Evolutionary conservation across 176 grass and related monocot genomes (phyloP).

Genomic region (Oryza brachyantha): DNA sequence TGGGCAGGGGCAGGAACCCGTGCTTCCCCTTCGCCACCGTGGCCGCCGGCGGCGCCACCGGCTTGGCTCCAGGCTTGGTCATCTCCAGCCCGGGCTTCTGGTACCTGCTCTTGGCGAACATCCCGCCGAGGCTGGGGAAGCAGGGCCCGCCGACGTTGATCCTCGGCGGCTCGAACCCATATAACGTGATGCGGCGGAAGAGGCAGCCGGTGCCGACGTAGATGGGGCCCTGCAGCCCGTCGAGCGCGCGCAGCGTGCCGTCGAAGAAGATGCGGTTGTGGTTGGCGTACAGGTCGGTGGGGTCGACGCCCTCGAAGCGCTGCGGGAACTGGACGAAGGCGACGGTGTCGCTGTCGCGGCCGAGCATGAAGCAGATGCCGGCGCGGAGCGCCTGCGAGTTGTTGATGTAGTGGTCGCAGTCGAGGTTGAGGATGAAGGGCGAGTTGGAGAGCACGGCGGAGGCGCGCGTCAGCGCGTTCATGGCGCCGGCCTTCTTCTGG

Average conservation of each 20-base stretch:
- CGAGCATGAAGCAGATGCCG: slow-evolving; percentile 83
- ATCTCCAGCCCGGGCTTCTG: slow-evolving; percentile 32
- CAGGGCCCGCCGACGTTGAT: slow-evolving; percentile 49
- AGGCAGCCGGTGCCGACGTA: slow-evolving; percentile 73
- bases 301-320: slow-evolving; percentile 77
- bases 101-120: slow-evolving; percentile 43
- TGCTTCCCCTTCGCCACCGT: slow-evolving; percentile 46
- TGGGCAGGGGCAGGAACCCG: slow-evolving; percentile 44
- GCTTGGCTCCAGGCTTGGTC: slow-evolving; percentile 21
- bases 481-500: slow-evolving; percentile 92
- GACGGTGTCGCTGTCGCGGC: slow-evolving; percentile 64
- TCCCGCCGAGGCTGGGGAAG: slow-evolving; percentile 30
- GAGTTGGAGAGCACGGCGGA: slow-evolving; percentile 67
- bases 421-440: slow-evolving; percentile 81
- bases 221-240: slow-evolving; percentile 69
- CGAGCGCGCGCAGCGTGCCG: slow-evolving; percentile 61
- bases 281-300: slow-evolving; percentile 78
- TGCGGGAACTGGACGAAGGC: slow-evolving; percentile 83
- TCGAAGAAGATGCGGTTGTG: slow-evolving; percentile 89
- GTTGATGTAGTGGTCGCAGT: slow-evolving; percentile 84
- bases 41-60: background rate
- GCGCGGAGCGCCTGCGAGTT: slow-evolving; percentile 74
- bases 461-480: slow-evolving; percentile 76
- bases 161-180: slow-evolving; percentile 70
- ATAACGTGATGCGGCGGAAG: slow-evolving; percentile 65